Base-by-base conservation (phyloP, 371 early-diverging fungal genomes). In the Mortierella sp. region DNA sequence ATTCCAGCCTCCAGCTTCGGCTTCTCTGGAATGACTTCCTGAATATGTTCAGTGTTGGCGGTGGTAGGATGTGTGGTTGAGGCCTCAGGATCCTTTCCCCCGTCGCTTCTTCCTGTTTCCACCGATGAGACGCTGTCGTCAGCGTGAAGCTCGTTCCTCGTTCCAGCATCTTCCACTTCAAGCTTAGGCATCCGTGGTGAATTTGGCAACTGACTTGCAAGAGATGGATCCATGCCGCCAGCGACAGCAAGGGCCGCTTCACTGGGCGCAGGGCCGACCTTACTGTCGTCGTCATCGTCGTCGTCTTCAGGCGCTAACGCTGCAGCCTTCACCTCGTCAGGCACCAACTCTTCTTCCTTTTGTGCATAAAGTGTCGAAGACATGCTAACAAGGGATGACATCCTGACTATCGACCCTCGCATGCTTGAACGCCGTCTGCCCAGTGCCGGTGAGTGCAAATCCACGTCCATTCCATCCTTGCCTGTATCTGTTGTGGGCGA, bases 381-480 rank as follows among this genome's bases (percentile, higher is more conserved):
- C 78, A 76, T 76, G 43, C 78, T 76, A 32, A 76, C 78, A 27
- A 76, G 47, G 2, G 78, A 76, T 8, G 78, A 76, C 66, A 76
- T 76, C 44, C 78, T 56, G 27, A 61, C 41, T 15, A 32, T 70
- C 9, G 75, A 68, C 1, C 78, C 78, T 26, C 78, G 78, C 78
- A 76, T 76, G 23, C 78, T 76, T 26, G 78, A 76, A 7, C 78
- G 70, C 32, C 78, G 48, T 49, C 78, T 56, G 5, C 65, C 70
- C 24, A 76, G 58, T 14, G 62, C 62, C 5, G 78, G 78, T 17
- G 78, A 76, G 26, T 57, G 78, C 21, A 75, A 42, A 60, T 75
- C 75, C 7, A 76, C 61, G 2, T 76, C 78, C 66, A 76, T 62
- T 0, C 47, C 43, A 14, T 76, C 75, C 27, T 69, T 75, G 57